Conservation (phyloP, 2,329 filamentous ascomycete species). For the Onygenales sp. region DNA sequence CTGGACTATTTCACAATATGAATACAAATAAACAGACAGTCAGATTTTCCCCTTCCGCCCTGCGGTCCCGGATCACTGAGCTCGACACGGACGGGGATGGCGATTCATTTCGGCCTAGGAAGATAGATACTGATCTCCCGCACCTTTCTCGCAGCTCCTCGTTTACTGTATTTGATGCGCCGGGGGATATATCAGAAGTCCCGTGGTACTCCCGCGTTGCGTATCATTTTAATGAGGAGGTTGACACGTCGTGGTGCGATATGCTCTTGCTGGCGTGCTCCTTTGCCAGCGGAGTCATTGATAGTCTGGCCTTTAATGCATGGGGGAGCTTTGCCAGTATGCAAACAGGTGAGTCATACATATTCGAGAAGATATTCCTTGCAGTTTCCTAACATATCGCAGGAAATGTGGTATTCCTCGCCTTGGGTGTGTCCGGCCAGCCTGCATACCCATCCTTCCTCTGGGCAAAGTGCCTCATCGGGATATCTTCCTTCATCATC, state of each 20-base stretch:
- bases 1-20: not conserved
- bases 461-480: slow-evolving; percentile 34
- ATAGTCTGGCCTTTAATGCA: slow-evolving; percentile 12
- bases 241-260: slow-evolving; percentile 7
- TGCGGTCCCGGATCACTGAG: not conserved
- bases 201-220: not conserved
- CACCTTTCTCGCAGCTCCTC: slow-evolving; percentile 8
- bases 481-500: slow-evolving; percentile 28
- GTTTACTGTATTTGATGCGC: slow-evolving; percentile 8
- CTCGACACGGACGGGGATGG: not conserved
- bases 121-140: not conserved
- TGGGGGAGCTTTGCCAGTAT: slow-evolving; percentile 14
- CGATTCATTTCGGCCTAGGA: not conserved
- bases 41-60: not conserved
- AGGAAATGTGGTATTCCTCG: slow-evolving; percentile 38
- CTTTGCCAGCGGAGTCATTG: slow-evolving; percentile 12
- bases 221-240: slow-evolving; percentile 8
- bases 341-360: slow-evolving; percentile 10
- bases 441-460: slow-evolving; percentile 30
- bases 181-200: not conserved
- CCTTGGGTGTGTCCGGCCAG: slow-evolving; percentile 32
- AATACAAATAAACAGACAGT: not conserved
- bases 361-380: not conserved
- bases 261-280: slow-evolving; percentile 10
- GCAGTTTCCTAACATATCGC: not conserved